Conservation (phyloP, 441 rosid species). For the Oxalis stricta region DNA sequence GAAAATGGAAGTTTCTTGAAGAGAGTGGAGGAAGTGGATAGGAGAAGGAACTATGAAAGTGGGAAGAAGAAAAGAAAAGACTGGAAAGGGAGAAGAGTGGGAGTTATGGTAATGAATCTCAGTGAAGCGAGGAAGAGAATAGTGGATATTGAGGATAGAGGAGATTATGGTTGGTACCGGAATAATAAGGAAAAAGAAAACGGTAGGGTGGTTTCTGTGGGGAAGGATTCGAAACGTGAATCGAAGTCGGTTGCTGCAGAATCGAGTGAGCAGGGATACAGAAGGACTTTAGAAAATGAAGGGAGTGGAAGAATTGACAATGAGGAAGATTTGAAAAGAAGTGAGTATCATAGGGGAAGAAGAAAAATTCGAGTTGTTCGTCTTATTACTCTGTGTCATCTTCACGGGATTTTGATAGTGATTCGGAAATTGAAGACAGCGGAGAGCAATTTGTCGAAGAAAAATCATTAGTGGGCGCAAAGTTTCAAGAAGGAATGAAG, state of each 20-base stretch:
- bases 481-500: constrained; percentile 11
- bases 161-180: constrained; percentile 1
- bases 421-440: constrained; percentile 29
- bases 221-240: constrained; percentile 21
- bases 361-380: constrained; percentile 52
- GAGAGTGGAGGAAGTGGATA: constrained; percentile 28
- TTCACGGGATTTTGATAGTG: constrained; percentile 42
- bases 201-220: constrained; percentile 14
- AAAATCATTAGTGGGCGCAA: constrained; percentile 11
- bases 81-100: constrained; percentile 10
- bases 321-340: constrained; percentile 14
- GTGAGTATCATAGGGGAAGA: constrained; percentile 22
- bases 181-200: constrained; percentile 10
- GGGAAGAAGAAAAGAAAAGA: constrained; percentile 15
- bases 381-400: constrained; percentile 71
- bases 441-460: constrained; percentile 18
- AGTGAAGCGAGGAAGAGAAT: constrained; percentile 7
- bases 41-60: constrained; percentile 19
- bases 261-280: constrained; percentile 15
- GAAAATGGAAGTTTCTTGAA: constrained; percentile 18
- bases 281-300: constrained; percentile 22
- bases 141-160: neutral
- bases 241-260: constrained; percentile 11
- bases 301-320: constrained; percentile 21
- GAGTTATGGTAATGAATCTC: constrained; percentile 6